Evolutionary conservation across 1,284 basidiomycete genomes (phyloP).

Genomic region (Trichosporon coremiiforme): DNA sequence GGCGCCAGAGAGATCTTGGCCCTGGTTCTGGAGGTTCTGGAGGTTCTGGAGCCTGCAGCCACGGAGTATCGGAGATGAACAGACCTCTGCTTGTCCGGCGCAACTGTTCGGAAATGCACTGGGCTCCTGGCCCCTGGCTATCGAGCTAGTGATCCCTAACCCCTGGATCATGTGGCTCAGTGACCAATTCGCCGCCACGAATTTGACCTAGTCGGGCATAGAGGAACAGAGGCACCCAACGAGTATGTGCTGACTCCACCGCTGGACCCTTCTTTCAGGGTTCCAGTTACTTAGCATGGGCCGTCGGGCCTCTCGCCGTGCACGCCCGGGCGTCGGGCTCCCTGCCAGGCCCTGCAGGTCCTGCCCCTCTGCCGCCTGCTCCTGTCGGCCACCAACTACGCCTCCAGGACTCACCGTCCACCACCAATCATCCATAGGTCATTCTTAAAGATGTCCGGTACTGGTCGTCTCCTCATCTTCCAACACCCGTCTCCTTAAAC

Average conservation of each 20-base stretch:
- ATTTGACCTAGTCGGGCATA: conserved; percentile 15
- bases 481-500: conserved; percentile 4
- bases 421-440: conserved; percentile 17
- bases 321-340: no score
- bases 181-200: conserved; percentile 10
- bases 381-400: conserved; percentile 10
- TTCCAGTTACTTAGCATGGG: conserved; percentile 4
- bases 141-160: background rate
- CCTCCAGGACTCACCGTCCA: background rate
- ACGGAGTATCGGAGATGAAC: background rate
- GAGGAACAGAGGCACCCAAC: conserved; percentile 3
- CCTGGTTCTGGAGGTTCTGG: no score
- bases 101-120: conserved; percentile 10
- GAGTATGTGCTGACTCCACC: conserved; percentile 15
- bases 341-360: no score
- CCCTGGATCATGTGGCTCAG: conserved; percentile 7
- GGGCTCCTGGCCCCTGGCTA: background rate
- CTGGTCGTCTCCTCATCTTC: background rate
- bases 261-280: conserved; percentile 11
- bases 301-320: no score
- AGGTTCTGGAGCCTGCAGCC: background rate
- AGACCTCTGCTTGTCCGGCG: background rate
- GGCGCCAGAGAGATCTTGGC: conserved; percentile 9
- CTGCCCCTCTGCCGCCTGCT: conserved; percentile 7
- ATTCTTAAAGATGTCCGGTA: conserved; percentile 17